Evolutionary conservation across 768 basidiomycete species (phyloP), one percentile per base, ranked within the genome.

Genomic region (Termitomyces sp.): DNA sequence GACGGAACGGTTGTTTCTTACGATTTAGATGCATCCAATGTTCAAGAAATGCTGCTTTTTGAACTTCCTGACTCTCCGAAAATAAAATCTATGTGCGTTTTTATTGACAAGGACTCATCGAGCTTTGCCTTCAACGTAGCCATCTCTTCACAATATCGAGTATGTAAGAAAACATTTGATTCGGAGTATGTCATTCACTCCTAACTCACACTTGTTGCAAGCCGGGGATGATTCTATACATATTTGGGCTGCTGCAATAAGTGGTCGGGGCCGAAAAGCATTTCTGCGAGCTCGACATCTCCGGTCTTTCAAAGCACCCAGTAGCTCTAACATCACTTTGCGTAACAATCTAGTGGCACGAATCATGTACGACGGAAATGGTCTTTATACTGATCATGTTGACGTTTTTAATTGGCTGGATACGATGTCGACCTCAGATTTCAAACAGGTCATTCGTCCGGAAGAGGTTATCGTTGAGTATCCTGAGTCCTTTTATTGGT

Each of bases 81-180:
- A 33, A 47, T 61, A 51, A 24, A 55, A 24, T 53, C 16, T 11
- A 58, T 58, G 37, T 58, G 33, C 27, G 16, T 61, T 11, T 47
- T 48, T 22, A 45, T 61, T 36, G 54, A 61, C 31, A 34, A 27
- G 24, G n/a, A 49, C 24, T 54, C 57, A 16, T 51, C 52, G 9
- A 51, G 44, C 18, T 50, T 61, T 20, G 54, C 53, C 15, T 61
- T 61, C 30, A 58, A 39, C 1, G 6, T 61, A 20, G 60, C 60
- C 9, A 18, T 58, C 15, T 54, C 53, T 3, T 44, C 56, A 3
- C 39, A 36, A 46, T 37, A 20, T 36, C 56, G 31, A 31, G n/a
- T 31, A 8, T 55, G 39, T 54, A 20, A 42, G 22, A 20, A 49
- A n/a, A n/a, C n/a, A n/a, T n/a, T 33, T 20, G 1, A 3, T 12